These are phyloP conservation scores for Volvox carteri DNA, from an alignment of 163 green algal genomes.

Conservation along the genomic window DNA sequence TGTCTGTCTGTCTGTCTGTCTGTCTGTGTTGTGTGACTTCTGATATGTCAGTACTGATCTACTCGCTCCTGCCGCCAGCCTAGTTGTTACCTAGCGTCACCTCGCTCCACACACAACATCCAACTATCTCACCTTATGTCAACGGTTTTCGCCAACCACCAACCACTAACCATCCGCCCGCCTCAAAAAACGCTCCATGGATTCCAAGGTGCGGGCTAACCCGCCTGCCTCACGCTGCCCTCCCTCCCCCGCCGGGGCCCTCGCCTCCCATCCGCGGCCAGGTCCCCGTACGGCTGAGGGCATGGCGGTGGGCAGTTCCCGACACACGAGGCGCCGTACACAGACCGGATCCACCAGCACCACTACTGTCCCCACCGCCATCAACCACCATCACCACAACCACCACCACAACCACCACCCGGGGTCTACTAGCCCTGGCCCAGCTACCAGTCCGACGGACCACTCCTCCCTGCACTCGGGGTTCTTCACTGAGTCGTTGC, in stretches of 20 bases:
- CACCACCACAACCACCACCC: background rate
- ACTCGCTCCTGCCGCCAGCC: no score
- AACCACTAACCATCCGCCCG: no score
- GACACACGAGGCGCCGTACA: background rate
- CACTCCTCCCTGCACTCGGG: conserved; percentile 31
- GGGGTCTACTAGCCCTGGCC: background rate
- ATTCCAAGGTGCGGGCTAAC: no score
- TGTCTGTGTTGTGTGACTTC: no score
- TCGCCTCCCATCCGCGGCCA: background rate
- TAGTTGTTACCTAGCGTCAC: no score
- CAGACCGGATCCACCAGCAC: background rate
- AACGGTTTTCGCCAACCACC: no score
- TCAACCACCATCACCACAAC: background rate
- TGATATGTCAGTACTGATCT: no score
- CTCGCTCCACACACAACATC: no score
- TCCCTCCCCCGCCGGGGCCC: background rate
- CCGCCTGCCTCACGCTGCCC: background rate
- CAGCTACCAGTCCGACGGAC: no score
- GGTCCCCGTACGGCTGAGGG: conserved; percentile 7
- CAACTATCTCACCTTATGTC: no score
- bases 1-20: no score
- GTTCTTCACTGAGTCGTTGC: conserved; percentile 43
- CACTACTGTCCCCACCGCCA: background rate
- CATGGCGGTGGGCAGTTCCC: background rate
- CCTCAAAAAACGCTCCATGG: no score